Evolutionary conservation across 2,329 filamentous ascomycete species (phyloP).

Genomic region (Xylariaceae sp.): DNA sequence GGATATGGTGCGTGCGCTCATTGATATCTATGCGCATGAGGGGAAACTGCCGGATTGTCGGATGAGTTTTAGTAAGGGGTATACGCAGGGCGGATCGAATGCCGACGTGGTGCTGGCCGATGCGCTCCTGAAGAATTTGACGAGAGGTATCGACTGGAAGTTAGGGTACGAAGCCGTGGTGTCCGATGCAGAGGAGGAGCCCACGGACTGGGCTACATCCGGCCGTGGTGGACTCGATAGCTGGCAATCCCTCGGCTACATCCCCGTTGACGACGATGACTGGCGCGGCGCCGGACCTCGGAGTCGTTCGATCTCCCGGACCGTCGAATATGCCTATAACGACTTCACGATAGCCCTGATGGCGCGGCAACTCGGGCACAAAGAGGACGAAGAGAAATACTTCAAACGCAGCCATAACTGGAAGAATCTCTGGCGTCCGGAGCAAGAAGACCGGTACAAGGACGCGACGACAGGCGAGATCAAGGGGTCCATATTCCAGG

Average conservation of each 20-base stretch:
- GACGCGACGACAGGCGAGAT: conserved; percentile 20
- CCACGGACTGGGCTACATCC: conserved; percentile 61
- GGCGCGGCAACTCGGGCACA: conserved; percentile 50
- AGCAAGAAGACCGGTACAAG: conserved; percentile 35
- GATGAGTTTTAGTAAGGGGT: conserved; percentile 72
- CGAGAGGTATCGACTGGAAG: conserved; percentile 59
- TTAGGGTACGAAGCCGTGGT: conserved; percentile 67
- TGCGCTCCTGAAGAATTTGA: conserved; percentile 64
- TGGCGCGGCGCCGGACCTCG: conserved; percentile 56
- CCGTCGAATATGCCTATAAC: conserved; percentile 75
- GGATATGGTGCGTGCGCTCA: conserved; percentile 62
- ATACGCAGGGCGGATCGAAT: conserved; percentile 71
- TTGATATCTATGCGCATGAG: conserved; percentile 65
- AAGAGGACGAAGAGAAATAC: conserved; percentile 56
- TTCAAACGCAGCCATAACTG: conserved; percentile 59
- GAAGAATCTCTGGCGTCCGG: conserved; percentile 58
- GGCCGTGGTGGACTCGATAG: conserved; percentile 65
- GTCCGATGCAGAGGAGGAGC: conserved; percentile 65
- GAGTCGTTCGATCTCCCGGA: conserved; percentile 66
- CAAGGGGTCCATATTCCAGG: conserved; percentile 49
- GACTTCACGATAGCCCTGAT: conserved; percentile 66
- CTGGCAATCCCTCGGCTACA: conserved; percentile 67
- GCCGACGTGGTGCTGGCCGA: conserved; percentile 68
- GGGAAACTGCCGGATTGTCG: conserved; percentile 67
- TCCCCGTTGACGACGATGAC: conserved; percentile 64